A percentile compares a stretch with the other conserved stretches of the same genome.
phyloP scores from a whole-genome alignment of 495 filamentous ascomycete species.

The Lepraria neglecta region DNA sequence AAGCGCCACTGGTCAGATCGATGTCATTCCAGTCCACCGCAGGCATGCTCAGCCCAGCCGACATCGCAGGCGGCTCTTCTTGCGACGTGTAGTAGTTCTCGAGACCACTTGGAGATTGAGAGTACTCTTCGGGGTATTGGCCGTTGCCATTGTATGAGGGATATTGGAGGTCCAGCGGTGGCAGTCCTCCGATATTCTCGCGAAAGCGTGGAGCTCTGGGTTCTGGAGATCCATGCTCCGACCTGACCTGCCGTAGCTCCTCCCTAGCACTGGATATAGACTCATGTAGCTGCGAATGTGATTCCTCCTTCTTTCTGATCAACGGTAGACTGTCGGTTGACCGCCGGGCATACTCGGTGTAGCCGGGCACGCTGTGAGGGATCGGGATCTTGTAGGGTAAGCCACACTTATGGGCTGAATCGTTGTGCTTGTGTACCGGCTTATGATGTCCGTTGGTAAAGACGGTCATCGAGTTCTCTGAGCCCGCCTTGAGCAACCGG shows the following conservation, averaged over 20 bases:
- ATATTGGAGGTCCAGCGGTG: conserved; percentile 58
- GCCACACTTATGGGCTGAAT: conserved; percentile 74
- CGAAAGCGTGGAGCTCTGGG: conserved; percentile 50
- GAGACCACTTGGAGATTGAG: conserved; percentile 35
- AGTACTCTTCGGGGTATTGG: conserved; percentile 40
- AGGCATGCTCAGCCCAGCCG: conserved; percentile 55
- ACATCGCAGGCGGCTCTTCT: conserved; percentile 59
- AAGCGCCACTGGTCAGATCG: conserved; percentile 52
- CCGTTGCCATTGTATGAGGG: conserved; percentile 51
- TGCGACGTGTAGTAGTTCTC: conserved; percentile 39
- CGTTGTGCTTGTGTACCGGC: conserved; percentile 82
- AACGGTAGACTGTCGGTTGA: conserved; percentile 64
- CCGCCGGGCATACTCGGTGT: conserved; percentile 51
- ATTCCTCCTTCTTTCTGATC: conserved; percentile 38
- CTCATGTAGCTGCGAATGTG: conserved; percentile 36
- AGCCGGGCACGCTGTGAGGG: conserved; percentile 62
- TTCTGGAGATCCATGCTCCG: conserved; percentile 66
- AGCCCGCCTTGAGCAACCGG: conserved; percentile 67
- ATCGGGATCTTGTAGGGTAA: conserved; percentile 74
- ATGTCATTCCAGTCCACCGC: conserved; percentile 72
- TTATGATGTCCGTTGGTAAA: conserved; percentile 94
- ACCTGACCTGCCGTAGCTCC: conserved; percentile 49
- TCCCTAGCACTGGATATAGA: conserved; percentile 44
- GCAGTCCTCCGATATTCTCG: conserved; percentile 56
- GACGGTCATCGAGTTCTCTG: conserved; percentile 75